Evolutionary conservation across 2,329 filamentous ascomycete genomes (phyloP).

Genomic region (Claviceps arundinis): DNA sequence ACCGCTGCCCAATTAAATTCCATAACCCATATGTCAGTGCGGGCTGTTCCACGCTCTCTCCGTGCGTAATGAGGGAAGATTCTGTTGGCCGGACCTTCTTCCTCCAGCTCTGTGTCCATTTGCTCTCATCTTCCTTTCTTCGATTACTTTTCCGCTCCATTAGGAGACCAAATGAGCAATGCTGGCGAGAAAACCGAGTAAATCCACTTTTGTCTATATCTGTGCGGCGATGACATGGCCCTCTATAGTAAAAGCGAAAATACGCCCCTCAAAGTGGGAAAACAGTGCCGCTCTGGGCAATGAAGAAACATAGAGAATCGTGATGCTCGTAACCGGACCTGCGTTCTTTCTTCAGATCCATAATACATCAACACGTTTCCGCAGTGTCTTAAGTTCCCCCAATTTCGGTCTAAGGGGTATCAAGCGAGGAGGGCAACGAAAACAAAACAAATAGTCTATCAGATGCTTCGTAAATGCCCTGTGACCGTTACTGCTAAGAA

Average conservation of each 20-base stretch:
- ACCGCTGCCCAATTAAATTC: constrained; percentile 21
- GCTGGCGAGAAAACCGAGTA: constrained; percentile 44
- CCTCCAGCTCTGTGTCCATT: constrained; percentile 20
- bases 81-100: constrained; percentile 19
- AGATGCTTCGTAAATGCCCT: constrained; percentile 29
- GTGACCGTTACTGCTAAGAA: constrained; percentile 23
- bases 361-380: constrained; percentile 21
- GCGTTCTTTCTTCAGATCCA: constrained; percentile 16
- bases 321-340: constrained; percentile 17
- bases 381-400: constrained; percentile 25
- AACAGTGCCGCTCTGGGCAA: constrained; percentile 23
- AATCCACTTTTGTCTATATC: constrained; percentile 53
- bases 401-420: constrained; percentile 31
- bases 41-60: constrained; percentile 19
- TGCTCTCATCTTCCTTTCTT: constrained; percentile 14
- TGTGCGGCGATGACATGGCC: constrained; percentile 32
- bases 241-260: constrained; percentile 29
- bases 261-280: constrained; percentile 18
- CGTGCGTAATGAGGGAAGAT: constrained; percentile 17
- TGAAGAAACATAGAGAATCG: constrained; percentile 23
- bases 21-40: constrained; percentile 24
- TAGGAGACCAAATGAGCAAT: constrained; percentile 21
- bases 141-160: constrained; percentile 17
- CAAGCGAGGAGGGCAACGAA: constrained; percentile 29
- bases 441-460: constrained; percentile 32